Percentiles rank a stretch among this genome's conserved stretches.
These are phyloP conservation scores for Fusarium sp. DNA, from an alignment of 2,329 filamentous ascomycete genomes.

Conservation along the genomic window DNA sequence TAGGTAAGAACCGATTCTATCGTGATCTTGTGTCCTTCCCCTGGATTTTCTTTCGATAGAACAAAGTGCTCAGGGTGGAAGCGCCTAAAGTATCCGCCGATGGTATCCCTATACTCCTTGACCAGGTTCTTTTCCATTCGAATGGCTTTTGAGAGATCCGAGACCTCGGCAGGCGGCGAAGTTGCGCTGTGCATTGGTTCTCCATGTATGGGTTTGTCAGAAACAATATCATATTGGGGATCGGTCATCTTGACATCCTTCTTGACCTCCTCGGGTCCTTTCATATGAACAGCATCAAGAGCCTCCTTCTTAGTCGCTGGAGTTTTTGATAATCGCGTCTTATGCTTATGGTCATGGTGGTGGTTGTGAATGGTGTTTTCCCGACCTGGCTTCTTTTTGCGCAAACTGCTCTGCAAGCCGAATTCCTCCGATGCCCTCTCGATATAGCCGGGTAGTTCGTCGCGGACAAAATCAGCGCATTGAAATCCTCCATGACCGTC, in stretches of 20 bases:
- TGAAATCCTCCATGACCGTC: slow-evolving; percentile 94
- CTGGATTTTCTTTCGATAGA: slow-evolving; percentile 48
- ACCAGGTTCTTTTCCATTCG: slow-evolving; percentile 79
- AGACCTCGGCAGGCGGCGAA: slow-evolving; percentile 62
- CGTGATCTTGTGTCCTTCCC: slow-evolving; percentile 59
- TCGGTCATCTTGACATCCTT: slow-evolving; percentile 51
- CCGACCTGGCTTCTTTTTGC: slow-evolving; percentile 54
- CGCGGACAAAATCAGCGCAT: slow-evolving; percentile 87
- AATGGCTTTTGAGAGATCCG: slow-evolving; percentile 70
- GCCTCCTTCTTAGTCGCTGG: slow-evolving; percentile 42
- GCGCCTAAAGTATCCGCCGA: slow-evolving; percentile 94
- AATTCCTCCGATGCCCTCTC: slow-evolving; percentile 84
- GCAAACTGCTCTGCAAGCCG: slow-evolving; percentile 80
- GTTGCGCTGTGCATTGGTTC: slow-evolving; percentile 52
- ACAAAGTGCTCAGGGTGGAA: slow-evolving; percentile 86
- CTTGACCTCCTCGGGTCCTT: slow-evolving; percentile 60
- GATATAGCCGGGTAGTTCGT: slow-evolving; percentile 88
- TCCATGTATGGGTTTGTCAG: slow-evolving; percentile 52
- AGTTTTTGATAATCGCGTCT: slow-evolving; percentile 28
- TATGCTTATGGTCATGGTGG: slow-evolving; percentile 37
- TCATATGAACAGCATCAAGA: slow-evolving; percentile 57
- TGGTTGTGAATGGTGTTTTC: slow-evolving; percentile 36
- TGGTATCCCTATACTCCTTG: slow-evolving; percentile 80
- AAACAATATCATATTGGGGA: slow-evolving; percentile 47
- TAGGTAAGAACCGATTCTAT: slow-evolving; percentile 88